Conservation (phyloP, 139 green algal species). For the Chlamydomonas asymmetrica region DNA sequence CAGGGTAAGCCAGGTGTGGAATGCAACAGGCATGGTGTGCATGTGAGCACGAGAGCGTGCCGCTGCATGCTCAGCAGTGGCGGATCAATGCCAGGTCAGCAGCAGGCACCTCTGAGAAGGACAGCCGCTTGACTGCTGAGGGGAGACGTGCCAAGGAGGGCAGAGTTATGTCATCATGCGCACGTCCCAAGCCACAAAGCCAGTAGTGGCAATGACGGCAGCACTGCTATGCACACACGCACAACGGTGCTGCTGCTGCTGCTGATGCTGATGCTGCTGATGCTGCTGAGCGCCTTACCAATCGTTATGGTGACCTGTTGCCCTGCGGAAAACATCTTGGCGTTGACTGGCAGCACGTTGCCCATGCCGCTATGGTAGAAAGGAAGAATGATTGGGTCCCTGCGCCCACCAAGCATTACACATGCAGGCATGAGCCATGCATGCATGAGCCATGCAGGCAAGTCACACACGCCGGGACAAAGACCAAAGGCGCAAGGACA, state of each 20-base stretch:
- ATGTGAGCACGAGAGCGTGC: no score
- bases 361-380: conserved; percentile 87
- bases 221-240: not conserved
- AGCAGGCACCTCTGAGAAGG: no score
- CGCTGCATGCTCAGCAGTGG: no score
- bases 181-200: no score
- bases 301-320: conserved; percentile 22
- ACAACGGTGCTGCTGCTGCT: not conserved
- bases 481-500: no score
- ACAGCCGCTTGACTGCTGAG: no score
- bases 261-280: not conserved
- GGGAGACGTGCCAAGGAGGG: no score
- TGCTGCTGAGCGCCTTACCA: conserved; percentile 11
- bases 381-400: conserved; percentile 75
- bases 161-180: no score
- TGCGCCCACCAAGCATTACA: conserved; percentile 30
- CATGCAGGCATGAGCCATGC: not conserved
- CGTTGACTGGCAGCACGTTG: conserved; percentile 61
- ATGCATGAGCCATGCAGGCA: not conserved
- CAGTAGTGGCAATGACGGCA: no score
- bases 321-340: conserved; percentile 48
- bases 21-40: not conserved
- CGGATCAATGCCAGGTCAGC: no score
- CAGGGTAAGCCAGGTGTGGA: not conserved
- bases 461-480: not conserved